Base-by-base conservation (phyloP, 179 eudicot species). In the Camellia oleifera region DNA sequence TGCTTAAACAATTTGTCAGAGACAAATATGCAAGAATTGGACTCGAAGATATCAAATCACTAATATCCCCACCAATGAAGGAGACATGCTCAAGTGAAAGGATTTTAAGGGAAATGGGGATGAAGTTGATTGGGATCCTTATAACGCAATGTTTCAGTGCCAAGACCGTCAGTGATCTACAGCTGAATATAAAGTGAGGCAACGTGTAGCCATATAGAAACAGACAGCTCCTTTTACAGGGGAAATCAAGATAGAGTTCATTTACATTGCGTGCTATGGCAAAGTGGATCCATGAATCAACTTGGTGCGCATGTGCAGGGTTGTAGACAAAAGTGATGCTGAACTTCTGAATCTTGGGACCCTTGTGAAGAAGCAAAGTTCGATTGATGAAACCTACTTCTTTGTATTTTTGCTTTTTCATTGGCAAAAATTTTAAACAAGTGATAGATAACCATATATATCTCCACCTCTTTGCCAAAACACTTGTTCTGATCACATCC, bases 221-320 rank as follows among this genome's bases (percentile, higher is more conserved):
- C 13, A 7, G 56, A 52, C 2, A 52, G 11, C 56, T 10, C 7
- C 7, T 52, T 54, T 9, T 9, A 9, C 13, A 13, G n/a, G 0
- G 15, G 50, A 61, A 1, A 44, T 61, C 68, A 11, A 61, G 67
- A 75, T 44, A 44, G 78, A 75, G n/a, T 44, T 60, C n/a, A n/a
- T 60, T 17, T 4, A 75, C 68, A n/a, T 42, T n/a, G 11, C 54
- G 68, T 9, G 53, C 11, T 18, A 14, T 54, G 0, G 63, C 76
- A 73, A 73, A 73, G 3, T 73, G 76, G 32, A 75, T 60, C 78
- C 78, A 58, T 5, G 78, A 58, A 60, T 58, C 68, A 44, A 60
- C 4, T 14, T 32, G 32, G 40, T 0, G 12, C 40, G 23, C 50
- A 15, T 56, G 52, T 17, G 26, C 12, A 11, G 5, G 1, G 45